Evolutionary conservation across 495 filamentous ascomycete species (phyloP).

Genomic region (Aspergillus sparsus): DNA sequence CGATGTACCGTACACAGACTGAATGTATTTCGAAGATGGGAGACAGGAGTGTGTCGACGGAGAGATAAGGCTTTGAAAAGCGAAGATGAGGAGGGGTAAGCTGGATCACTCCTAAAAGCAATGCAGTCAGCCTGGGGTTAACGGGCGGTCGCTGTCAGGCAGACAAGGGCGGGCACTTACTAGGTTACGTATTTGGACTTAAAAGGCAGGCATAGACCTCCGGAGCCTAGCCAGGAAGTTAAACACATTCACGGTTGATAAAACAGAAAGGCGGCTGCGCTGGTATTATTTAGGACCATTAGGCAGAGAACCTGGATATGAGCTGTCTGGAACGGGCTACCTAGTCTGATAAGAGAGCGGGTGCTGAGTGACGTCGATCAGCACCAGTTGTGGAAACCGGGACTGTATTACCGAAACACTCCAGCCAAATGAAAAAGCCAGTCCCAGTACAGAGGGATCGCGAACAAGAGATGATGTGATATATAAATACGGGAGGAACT

Average conservation of each 20-base stretch:
- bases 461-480: neutral
- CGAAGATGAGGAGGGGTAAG: constrained; percentile 31
- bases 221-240: neutral
- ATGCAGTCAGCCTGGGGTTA: constrained; percentile 26
- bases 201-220: neutral
- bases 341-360: neutral
- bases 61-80: constrained; percentile 1
- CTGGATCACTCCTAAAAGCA: constrained; percentile 13
- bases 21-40: neutral
- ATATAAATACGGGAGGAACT: no score
- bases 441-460: constrained; percentile 12
- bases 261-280: neutral
- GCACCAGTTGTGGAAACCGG: neutral
- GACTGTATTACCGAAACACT: neutral
- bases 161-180: constrained; percentile 15
- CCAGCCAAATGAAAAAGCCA: neutral
- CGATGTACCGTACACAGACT: neutral
- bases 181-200: constrained; percentile 3
- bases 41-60: neutral
- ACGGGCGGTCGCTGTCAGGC: constrained; percentile 25
- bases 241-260: neutral
- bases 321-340: constrained; percentile 1
- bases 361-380: constrained; percentile 1
- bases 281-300: neutral
- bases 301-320: constrained; percentile 6